Conservation (phyloP, 176 grass and related monocot species). For the Carex myosuroides region DNA sequence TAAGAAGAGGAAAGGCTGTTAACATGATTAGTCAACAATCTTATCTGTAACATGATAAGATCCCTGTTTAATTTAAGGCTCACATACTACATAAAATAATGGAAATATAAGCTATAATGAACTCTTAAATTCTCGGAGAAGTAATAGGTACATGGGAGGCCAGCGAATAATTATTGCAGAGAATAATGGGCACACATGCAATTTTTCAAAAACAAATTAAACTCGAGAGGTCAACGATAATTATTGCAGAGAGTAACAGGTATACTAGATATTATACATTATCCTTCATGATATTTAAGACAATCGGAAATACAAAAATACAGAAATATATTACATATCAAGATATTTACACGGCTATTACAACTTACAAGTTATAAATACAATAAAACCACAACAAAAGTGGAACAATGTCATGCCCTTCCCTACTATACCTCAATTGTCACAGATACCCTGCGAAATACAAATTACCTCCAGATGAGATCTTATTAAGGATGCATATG, state of each 20-base stretch:
- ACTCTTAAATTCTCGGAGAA: background rate
- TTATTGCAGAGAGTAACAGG: background rate
- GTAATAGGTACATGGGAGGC: background rate
- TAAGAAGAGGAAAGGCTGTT: background rate
- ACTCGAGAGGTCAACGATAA: background rate
- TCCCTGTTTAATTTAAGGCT: background rate
- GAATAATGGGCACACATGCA: background rate
- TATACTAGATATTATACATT: too few relatives aligned
- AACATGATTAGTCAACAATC: slow-evolving; percentile 4
- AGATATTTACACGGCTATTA: background rate
- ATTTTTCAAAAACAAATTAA: background rate
- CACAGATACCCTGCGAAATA: background rate
- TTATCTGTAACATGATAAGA: slow-evolving; percentile 5
- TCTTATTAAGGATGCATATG: background rate
- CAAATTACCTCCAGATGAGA: background rate
- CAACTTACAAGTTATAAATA: background rate
- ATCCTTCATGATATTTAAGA: background rate
- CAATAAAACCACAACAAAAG: background rate
- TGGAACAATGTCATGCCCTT: background rate
- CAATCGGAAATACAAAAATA: background rate
- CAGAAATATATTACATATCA: background rate
- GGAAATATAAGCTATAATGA: background rate
- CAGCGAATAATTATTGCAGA: background rate
- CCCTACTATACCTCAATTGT: background rate
- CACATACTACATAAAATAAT: background rate